phyloP scores from a whole-genome alignment of 345 rosid genomes.

The Eutrema yunnanense region DNA sequence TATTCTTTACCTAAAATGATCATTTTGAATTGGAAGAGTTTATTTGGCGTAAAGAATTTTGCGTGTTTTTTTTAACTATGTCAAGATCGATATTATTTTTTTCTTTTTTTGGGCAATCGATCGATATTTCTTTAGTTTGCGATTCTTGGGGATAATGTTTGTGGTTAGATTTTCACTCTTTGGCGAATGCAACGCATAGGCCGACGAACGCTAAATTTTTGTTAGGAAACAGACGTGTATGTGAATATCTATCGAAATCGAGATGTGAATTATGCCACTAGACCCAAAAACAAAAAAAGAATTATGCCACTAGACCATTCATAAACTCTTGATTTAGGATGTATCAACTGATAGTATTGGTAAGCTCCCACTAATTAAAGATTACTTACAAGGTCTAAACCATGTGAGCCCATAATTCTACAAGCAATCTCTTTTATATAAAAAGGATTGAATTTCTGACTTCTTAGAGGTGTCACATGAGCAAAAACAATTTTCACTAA shows the following conservation, averaged over 20 bases:
- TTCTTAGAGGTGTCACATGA: too few species aligned
- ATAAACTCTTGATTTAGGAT: neutral
- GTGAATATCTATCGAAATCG: neutral
- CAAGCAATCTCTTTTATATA: neutral
- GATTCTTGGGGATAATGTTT: too few species aligned
- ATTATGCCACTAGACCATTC: neutral
- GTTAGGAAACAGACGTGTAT: neutral
- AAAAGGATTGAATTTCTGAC: too few species aligned
- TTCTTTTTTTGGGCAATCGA: too few species aligned
- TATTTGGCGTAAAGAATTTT: neutral
- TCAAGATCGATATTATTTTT: too few species aligned
- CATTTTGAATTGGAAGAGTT: neutral
- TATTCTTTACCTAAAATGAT: neutral
- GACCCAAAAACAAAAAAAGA: too few species aligned
- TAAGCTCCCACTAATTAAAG: neutral
- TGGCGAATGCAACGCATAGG: too few species aligned
- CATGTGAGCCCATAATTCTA: slow-evolving; percentile 12
- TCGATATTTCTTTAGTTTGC: too few species aligned
- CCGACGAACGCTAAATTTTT: too few species aligned
- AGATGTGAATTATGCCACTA: neutral
- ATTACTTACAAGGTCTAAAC: neutral
- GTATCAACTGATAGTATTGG: neutral
- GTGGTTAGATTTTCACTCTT: too few species aligned
- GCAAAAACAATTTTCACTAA: too few species aligned
- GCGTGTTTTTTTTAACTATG: too few species aligned